Evolutionary conservation across 305 asterid species (phyloP), one percentile per base, ranked within the genome.

Genomic region (Fraxinus velutina): DNA sequence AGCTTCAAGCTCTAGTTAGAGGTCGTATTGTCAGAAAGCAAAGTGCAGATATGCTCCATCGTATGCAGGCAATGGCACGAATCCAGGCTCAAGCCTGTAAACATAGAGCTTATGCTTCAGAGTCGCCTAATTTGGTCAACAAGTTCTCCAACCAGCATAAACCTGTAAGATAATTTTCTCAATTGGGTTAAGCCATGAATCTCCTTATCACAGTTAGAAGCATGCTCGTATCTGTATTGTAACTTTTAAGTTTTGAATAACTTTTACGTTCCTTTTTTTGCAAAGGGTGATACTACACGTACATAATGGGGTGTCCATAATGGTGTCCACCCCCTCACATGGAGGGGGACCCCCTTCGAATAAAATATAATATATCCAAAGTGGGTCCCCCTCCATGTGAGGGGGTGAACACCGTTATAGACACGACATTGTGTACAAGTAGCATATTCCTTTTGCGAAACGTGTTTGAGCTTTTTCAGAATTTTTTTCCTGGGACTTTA

Each of bases 51-150:
- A 93, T 93, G 97, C 97, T 96, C 78, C 88, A 85, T 10, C 92
- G 98, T 15, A 93, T 96, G 98, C 98, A 96, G 76, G 96, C 98
- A 75, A 89, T 94, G 98, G 97, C 94, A 72, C 89, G 97, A 82
- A 96, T 96, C 80, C 99, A 94, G 82, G 99, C 98, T 86, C 93
- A 92, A 79, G 98, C 98, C 32, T 90, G 93, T 83, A 90, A 92
- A 52, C 86, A 79, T 79, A 92, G 97, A 78, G 87, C 86, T 81
- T 77, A 82, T 80, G 68, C 76, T 44, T 55, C 93, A 0, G 92
- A 88, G 75, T 80, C 83, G 34, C n/a, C 91, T 76, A 80, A 86
- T 72, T 34, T 90, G 64, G 75, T 75, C 36, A 19, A 44, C 80
- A 85, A 83, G 15, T 66, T 81, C 73, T 66, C 87, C 47, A 87